Percentiles rank a stretch among this genome's conserved stretches.
These are phyloP conservation scores for Diaporthe sp. DNA, from an alignment of 2,329 filamentous ascomycete species.

Conservation along the genomic window DNA sequence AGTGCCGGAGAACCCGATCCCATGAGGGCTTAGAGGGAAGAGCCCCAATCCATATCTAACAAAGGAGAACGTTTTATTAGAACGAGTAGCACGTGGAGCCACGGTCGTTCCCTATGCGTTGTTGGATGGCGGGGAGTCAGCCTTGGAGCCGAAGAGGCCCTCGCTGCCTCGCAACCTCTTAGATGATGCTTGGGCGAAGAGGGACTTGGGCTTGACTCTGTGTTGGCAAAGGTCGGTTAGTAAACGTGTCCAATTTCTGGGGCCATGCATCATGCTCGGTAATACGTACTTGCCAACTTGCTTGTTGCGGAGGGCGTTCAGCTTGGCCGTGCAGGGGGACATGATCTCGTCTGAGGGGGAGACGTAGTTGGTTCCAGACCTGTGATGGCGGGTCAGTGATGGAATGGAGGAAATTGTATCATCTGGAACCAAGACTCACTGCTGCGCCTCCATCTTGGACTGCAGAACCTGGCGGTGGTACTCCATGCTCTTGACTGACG, in stretches of 20 bases:
- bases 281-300: conserved; percentile 79
- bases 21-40: background rate
- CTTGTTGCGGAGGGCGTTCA: conserved; percentile 84
- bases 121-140: conserved; percentile 39
- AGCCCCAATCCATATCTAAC: conserved; percentile 15
- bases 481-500: conserved; percentile 74
- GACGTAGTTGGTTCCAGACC: conserved; percentile 66
- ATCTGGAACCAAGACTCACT: conserved; percentile 6
- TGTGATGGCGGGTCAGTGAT: conserved; percentile 26
- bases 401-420: background rate
- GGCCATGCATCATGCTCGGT: too few relatives aligned
- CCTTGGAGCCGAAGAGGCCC: conserved; percentile 54
- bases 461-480: conserved; percentile 83
- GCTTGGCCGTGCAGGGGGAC: conserved; percentile 88
- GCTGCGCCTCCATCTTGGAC: conserved; percentile 75
- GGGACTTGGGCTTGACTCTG: conserved; percentile 76
- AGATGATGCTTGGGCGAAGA: conserved; percentile 75
- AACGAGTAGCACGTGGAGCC: conserved; percentile 8
- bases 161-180: conserved; percentile 70
- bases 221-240: conserved; percentile 8
- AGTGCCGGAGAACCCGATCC: conserved; percentile 1
- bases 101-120: background rate
- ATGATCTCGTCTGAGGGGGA: conserved; percentile 92
- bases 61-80: conserved; percentile 35
- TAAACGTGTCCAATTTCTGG: background rate